Evolutionary conservation across 106 monocot species (phyloP).

Genomic region (Platanthera guangdongensis): DNA sequence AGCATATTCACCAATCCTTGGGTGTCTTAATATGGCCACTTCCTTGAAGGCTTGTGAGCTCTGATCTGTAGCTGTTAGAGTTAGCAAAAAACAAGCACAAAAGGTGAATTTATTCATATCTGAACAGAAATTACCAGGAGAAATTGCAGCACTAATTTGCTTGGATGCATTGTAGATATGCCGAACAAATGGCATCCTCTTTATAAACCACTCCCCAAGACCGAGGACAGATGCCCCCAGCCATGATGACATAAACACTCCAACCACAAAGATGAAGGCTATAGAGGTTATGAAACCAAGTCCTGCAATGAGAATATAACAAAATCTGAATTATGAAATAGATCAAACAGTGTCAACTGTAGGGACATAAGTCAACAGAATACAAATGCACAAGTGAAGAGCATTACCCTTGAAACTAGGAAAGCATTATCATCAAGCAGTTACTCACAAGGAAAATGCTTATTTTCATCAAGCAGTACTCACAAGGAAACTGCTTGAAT

Average conservation of each 20-base stretch:
- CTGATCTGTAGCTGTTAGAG: slow-evolving; percentile 44
- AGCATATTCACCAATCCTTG: slow-evolving; percentile 87
- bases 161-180: slow-evolving; percentile 93
- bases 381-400: neutral
- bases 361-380: neutral
- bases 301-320: slow-evolving; percentile 26
- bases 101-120: neutral
- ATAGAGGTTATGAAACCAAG: slow-evolving; percentile 89
- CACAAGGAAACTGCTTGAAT: neutral
- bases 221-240: slow-evolving; percentile 81
- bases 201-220: slow-evolving; percentile 94
- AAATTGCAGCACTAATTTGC: slow-evolving; percentile 87
- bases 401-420: neutral
- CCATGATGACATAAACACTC: slow-evolving; percentile 96
- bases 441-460: neutral
- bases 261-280: slow-evolving; percentile 82
- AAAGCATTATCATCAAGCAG: neutral
- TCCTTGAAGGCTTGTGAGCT: slow-evolving; percentile 89
- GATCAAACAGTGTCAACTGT: neutral
- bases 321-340: neutral
- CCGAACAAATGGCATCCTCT: slow-evolving; percentile 88
- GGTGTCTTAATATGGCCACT: slow-evolving; percentile 89
- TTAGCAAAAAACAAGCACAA: slow-evolving; percentile 12
- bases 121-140: slow-evolving; percentile 52
- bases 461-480: neutral